Conservation (phyloP, 1,284 basidiomycete genomes). For the Tylopilus orsonianus region DNA sequence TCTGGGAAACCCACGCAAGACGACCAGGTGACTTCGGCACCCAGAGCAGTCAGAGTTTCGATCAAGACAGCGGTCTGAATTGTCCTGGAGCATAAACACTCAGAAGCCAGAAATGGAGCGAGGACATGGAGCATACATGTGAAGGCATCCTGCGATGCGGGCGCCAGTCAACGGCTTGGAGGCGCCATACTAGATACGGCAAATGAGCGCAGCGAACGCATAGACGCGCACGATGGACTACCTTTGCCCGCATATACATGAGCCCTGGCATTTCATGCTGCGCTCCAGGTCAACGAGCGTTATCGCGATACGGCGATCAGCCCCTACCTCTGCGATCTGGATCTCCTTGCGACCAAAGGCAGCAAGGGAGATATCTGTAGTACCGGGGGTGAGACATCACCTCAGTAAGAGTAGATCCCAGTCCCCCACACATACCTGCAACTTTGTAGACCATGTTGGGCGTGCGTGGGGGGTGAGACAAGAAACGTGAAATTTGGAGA, state of each 20-base stretch:
- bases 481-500: constrained; percentile 37
- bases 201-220: constrained; percentile 12
- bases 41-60: constrained; percentile 92
- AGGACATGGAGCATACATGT: constrained; percentile 64
- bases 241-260: constrained; percentile 88
- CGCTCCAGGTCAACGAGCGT: constrained; percentile 15
- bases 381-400: constrained; percentile 9
- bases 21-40: constrained; percentile 98
- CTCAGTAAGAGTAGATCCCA: neutral
- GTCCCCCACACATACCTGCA: constrained; percentile 64
- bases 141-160: constrained; percentile 95
- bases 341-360: constrained; percentile 98
- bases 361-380: constrained; percentile 89
- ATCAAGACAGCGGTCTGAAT: constrained; percentile 97
- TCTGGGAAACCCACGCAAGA: constrained; percentile 72
- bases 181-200: constrained; percentile 63
- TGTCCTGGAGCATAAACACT: constrained; percentile 58
- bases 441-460: constrained; percentile 80
- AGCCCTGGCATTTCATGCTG: constrained; percentile 93
- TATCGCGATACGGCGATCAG: constrained; percentile 14
- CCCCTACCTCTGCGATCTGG: constrained; percentile 86
- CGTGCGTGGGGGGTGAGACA: constrained; percentile 35
- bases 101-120: neutral
- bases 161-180: constrained; percentile 91
- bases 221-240: constrained; percentile 28